Evolutionary conservation across 768 basidiomycete species (phyloP).

Genomic region (Amanita jacksonii): DNA sequence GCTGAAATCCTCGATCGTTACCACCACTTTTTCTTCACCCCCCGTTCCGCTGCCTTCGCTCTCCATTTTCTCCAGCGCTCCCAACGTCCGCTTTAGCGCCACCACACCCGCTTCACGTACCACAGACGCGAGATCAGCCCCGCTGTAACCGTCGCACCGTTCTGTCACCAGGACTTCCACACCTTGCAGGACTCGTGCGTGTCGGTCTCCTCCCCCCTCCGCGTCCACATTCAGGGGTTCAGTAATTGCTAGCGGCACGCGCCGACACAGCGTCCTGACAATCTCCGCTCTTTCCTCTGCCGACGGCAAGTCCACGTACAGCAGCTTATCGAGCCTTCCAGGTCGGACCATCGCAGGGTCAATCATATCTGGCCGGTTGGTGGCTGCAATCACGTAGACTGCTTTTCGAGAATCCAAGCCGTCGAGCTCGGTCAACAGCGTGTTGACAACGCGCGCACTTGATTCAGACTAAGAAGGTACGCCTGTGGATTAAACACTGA

Average conservation of each 20-base stretch:
- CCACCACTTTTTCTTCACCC: conserved; percentile 27
- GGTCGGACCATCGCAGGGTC: conserved; percentile 98
- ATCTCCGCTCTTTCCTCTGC: conserved; percentile 76
- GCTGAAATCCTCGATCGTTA: conserved; percentile 60
- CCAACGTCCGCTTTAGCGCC: conserved; percentile 64
- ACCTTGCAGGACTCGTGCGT: conserved; percentile 10
- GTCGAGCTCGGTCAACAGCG: conserved; percentile 88
- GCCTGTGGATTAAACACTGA: too few species aligned
- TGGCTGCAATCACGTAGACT: conserved; percentile 92
- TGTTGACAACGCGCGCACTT: conserved; percentile 89
- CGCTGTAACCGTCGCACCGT: conserved; percentile 80
- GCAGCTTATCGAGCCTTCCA: conserved; percentile 85
- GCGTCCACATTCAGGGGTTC: conserved; percentile 4
- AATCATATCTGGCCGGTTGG: conserved; percentile 94
- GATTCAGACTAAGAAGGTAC: conserved; percentile 76
- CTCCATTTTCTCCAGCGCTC: conserved; percentile 57
- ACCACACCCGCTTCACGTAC: conserved; percentile 85
- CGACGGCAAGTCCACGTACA: conserved; percentile 85
- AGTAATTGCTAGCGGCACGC: conserved; percentile 49
- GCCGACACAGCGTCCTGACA: conserved; percentile 60
- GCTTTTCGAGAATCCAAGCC: conserved; percentile 80
- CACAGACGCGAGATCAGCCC: conserved; percentile 83
- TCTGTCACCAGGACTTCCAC: conserved; percentile 43
- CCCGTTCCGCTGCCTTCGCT: conserved; percentile 13
- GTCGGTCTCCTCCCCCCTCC: conserved; percentile 12